Conservation (phyloP, 2,329 filamentous ascomycete species). For the Arthrobotrys musiformis region DNA sequence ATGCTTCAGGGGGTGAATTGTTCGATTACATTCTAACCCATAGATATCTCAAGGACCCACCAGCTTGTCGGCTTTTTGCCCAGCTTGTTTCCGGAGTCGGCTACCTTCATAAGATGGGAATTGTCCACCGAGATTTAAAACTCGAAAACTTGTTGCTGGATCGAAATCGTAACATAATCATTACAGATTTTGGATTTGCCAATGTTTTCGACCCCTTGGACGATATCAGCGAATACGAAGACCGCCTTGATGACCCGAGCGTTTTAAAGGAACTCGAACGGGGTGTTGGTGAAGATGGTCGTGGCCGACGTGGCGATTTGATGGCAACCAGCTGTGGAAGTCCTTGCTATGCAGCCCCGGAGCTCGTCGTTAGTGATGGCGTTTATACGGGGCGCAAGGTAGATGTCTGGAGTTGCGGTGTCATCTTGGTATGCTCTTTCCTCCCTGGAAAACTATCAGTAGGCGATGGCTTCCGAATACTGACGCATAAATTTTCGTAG, state of each 20-base stretch:
- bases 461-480: slow-evolving; percentile 5
- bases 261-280: slow-evolving; percentile 91
- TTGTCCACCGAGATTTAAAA: slow-evolving; percentile 96
- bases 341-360: slow-evolving; percentile 95
- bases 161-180: slow-evolving; percentile 98
- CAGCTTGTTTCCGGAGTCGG: slow-evolving; percentile 96
- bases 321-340: slow-evolving; percentile 99
- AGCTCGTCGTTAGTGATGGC: slow-evolving; percentile 96
- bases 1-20: slow-evolving; percentile 94
- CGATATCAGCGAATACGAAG: slow-evolving; percentile 87
- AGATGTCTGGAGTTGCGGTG: slow-evolving; percentile 98
- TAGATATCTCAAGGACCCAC: slow-evolving; percentile 92
- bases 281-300: slow-evolving; percentile 70
- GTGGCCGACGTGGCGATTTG: slow-evolving; percentile 81
- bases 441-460: slow-evolving; percentile 30
- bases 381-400: slow-evolving; percentile 97
- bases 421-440: slow-evolving; percentile 88
- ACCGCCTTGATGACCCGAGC: slow-evolving; percentile 85
- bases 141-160: slow-evolving; percentile 94
- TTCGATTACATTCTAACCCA: slow-evolving; percentile 99
- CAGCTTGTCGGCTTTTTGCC: slow-evolving; percentile 89
- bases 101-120: slow-evolving; percentile 97
- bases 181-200: slow-evolving; percentile 98
- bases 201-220: slow-evolving; percentile 94
- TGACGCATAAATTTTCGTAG: slow-evolving; percentile 66